Base-by-base conservation (phyloP, 2,329 filamentous ascomycete genomes). In the Pseudopyrenochaeta lycopersici region DNA sequence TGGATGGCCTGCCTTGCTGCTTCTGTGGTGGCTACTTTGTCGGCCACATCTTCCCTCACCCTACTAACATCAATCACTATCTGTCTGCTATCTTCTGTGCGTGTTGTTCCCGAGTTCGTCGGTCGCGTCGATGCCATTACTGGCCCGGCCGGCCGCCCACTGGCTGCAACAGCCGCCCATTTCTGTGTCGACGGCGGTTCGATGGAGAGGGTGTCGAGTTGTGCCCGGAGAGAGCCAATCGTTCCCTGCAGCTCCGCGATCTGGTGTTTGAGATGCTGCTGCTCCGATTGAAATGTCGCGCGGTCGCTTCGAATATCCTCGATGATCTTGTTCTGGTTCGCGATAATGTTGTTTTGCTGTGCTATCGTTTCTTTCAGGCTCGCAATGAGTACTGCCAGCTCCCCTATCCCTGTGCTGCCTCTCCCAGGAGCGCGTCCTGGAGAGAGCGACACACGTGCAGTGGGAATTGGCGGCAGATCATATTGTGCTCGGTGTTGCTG, bases 201-300 rank as follows among this genome's bases (percentile, higher is more conserved):
- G 12, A 41, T 43, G 6, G 29, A 55, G 42, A 42, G 52, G 33
- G 47, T 55, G 47, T 55, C 36, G 36, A 55, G 52, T 27, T 51
- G 47, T 17, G 47, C 35, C 41, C 36, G 38, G 38, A 50, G 47
- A 7, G 39, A 35, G 2, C 35, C 38, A 18, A 44, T 50, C 5
- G 30, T 44, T n/a, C 33, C 47, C 27, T 36, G 44, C 31, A 46
- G 31, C 15, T 45, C 41, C 11, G 27, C 41, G 15, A 11, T 45
- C 27, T 45, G 41, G 36, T 35, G 4, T 11, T 35, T 35, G 11
- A 35, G 41, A 21, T 20, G 15, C 45, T 46, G 32, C 14, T 46
- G 52, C 33, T 49, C 39, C 15, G 33, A 7, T 29, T 40, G 40
- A 18, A 29, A 15, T 4, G 46, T 23, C 21, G 10, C 31, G 38